phyloP scores from a whole-genome alignment of 164 flowering plant genomes.

The Chloranthus sessilifolius region DNA sequence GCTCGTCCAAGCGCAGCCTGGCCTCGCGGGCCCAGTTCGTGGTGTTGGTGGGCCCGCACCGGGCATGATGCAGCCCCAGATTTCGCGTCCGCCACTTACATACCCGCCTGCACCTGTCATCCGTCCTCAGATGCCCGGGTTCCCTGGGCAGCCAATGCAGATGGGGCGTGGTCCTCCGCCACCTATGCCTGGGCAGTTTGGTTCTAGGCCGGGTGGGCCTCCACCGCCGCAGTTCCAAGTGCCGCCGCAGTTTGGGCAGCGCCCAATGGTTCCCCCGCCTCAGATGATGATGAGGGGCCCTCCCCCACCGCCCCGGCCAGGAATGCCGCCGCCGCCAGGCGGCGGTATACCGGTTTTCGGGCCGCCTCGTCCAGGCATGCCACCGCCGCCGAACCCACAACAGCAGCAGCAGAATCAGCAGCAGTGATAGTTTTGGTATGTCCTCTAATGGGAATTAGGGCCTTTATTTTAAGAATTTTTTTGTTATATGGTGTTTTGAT shows the following conservation, averaged over 20 bases:
- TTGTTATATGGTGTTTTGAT: not conserved
- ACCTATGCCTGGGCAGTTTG: slow-evolving; percentile 38
- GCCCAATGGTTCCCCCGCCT: slow-evolving; percentile 36
- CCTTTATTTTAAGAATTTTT: not conserved
- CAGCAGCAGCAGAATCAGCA: slow-evolving; percentile 36
- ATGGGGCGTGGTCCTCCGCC: slow-evolving; percentile 49
- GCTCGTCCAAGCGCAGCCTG: slow-evolving; percentile 85
- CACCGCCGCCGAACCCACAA: slow-evolving; percentile 51
- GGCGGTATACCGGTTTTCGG: slow-evolving; percentile 50
- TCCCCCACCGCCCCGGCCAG: slow-evolving; percentile 53
- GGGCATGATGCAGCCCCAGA: slow-evolving; percentile 98
- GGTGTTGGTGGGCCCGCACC: slow-evolving; percentile 97
- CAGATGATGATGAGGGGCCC: slow-evolving; percentile 66
- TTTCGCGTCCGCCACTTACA: slow-evolving; percentile 60
- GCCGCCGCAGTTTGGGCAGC: slow-evolving; percentile 29
- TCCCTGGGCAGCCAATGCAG: slow-evolving; percentile 50
- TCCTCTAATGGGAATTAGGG: no score
- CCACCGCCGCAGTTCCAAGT: slow-evolving; percentile 34
- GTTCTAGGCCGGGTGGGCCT: slow-evolving; percentile 38
- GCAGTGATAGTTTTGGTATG: slow-evolving; percentile 19
- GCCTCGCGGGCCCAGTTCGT: slow-evolving; percentile 81
- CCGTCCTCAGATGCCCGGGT: slow-evolving; percentile 55
- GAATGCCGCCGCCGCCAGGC: slow-evolving; percentile 87
- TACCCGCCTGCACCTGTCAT: slow-evolving; percentile 62
- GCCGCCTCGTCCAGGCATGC: slow-evolving; percentile 84